phyloP scores from a whole-genome alignment of 257 asterid species.

The Nicotiana attenuata region DNA sequence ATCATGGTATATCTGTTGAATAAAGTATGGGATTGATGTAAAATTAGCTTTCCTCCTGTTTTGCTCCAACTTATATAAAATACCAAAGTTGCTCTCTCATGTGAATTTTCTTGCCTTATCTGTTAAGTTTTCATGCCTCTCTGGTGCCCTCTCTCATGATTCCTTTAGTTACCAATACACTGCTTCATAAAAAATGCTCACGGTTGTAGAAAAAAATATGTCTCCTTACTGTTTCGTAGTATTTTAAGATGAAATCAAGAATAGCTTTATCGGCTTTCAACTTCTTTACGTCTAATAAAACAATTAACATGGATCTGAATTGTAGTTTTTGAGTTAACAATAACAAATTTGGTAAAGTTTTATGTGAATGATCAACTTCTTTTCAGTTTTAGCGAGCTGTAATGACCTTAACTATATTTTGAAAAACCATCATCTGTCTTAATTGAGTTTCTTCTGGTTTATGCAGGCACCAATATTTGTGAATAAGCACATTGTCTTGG shows the following conservation, averaged over 20 bases:
- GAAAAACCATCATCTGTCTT: not conserved
- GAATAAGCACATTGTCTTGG: slow-evolving; percentile 34
- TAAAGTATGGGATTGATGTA: not conserved
- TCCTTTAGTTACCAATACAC: not conserved
- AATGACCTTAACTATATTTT: not conserved
- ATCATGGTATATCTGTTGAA: not conserved
- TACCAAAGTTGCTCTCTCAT: not conserved
- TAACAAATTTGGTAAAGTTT: not conserved
- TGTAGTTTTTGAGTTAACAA: not conserved
- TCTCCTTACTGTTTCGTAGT: not conserved
- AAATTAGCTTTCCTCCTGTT: not conserved
- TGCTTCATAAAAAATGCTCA: not conserved
- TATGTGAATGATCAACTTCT: slow-evolving; percentile 2
- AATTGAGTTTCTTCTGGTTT: not conserved
- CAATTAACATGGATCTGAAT: not conserved
- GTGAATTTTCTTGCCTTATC: not conserved
- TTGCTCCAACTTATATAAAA: not conserved
- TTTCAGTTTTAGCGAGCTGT: not conserved
- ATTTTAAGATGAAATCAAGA: not conserved
- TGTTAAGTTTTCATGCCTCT: not conserved
- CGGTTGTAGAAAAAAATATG: not conserved
- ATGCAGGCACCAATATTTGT: slow-evolving; percentile 41
- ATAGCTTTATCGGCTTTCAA: not conserved
- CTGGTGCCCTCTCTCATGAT: not conserved
- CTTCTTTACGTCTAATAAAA: not conserved